A percentile compares a stretch with the other conserved stretches of the same genome.
phyloP scores from a whole-genome alignment of 179 eudicot species.

The Silene coronaria region DNA sequence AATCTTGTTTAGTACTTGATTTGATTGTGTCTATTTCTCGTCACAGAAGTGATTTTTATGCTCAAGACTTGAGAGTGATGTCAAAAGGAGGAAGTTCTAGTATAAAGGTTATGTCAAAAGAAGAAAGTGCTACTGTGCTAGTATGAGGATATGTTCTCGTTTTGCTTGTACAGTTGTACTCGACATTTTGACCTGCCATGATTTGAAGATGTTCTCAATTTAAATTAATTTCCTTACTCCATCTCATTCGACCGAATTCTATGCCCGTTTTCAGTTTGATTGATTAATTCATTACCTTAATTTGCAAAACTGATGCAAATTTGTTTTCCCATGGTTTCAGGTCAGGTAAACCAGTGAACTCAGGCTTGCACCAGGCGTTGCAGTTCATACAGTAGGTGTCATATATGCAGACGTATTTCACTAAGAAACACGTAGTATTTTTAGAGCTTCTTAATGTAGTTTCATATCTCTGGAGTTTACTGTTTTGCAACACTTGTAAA shows the following conservation, averaged over 20 bases:
- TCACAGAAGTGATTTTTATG: background rate
- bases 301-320: background rate
- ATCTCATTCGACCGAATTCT: background rate
- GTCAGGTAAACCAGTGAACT: conserved; percentile 15
- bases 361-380: conserved; percentile 8
- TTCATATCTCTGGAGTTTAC: background rate
- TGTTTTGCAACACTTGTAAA: conserved; percentile 13
- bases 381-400: conserved; percentile 7
- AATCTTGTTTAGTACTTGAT: background rate
- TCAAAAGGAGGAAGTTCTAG: too few relatives aligned
- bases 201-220: background rate
- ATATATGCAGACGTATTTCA: conserved; percentile 1
- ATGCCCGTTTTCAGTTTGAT: background rate
- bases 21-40: background rate
- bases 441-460: conserved; percentile 10
- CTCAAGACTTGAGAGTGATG: too few relatives aligned
- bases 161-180: background rate
- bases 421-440: background rate
- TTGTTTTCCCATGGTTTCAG: conserved; percentile 15
- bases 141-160: background rate
- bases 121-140: too few relatives aligned
- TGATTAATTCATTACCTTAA: background rate
- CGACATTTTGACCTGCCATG: background rate
- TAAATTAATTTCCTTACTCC: background rate
- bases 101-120: too few relatives aligned